Evolutionary conservation across 2,329 filamentous ascomycete genomes (phyloP), one percentile per base, ranked within the genome.

Genomic region (Alternaria sp.): DNA sequence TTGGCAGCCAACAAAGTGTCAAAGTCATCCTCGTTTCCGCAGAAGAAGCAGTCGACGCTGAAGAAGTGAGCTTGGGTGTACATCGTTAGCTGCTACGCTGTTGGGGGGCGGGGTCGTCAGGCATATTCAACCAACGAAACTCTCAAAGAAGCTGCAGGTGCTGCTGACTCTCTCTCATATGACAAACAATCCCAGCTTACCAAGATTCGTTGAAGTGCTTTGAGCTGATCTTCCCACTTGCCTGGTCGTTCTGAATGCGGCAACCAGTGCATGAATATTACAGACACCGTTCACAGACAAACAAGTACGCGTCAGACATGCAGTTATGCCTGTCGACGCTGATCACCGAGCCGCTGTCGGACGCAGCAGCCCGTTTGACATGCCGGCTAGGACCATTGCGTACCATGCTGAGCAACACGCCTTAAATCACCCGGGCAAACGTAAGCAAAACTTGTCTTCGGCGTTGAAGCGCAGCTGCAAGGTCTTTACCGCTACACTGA

Each of bases 371-470:
- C 25, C 32, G 23, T 62, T 50, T 25, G 30, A 52, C 45, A 49
- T 40, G 61, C 57, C 43, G 51, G 43, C 45, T 26, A 30, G 21
- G 44, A 46, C 45, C 25, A 6, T 44, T 54, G 45, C 50, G 56
- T 57, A 61, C 56, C 57, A 44, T 65, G 64, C 50, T 60, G 45
- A 45, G 51, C 19, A 47, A 57, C 19, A 23, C n/a, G 43, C 56
- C 25, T 47, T 61, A 9, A 36, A 51, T 21, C 10, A 44, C 28
- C 15, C 49, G 45, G 28, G 45, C 21, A 61, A 65, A 68, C 66
- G 64, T 68, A 68, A 74, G 50, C 63, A 66, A 68, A 69, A 70
- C 54, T 30, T 36, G 44, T 25, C 54, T 50, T 46, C 23, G 55
- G 49, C 11, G 56, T 60, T 44, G 60, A 32, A 61, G 54, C 50